These are phyloP conservation scores for Syncephalastrum monosporum DNA, from an alignment of 371 early-diverging fungal genomes.

Conservation along the genomic window DNA sequence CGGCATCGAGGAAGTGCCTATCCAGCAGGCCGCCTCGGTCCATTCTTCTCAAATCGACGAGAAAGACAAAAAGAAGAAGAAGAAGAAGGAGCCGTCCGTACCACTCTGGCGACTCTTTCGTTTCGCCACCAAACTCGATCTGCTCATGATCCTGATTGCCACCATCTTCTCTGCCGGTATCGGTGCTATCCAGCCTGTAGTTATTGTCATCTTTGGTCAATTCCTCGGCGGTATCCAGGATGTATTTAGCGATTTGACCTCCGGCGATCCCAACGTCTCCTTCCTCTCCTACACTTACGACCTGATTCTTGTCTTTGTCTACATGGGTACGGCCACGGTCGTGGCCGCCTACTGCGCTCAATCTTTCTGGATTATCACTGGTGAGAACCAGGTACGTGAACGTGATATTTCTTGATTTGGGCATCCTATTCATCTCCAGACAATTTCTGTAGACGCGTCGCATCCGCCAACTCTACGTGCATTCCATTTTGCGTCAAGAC, in stretches of 20 bases:
- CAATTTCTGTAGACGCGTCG: slow-evolving; percentile 27
- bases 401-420: no score
- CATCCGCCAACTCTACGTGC: slow-evolving; percentile 57
- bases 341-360: slow-evolving; percentile 37
- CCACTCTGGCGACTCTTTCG: slow-evolving; percentile 34
- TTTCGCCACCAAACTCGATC: slow-evolving; percentile 29
- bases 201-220: slow-evolving; percentile 45
- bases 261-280: slow-evolving; percentile 11
- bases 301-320: slow-evolving; percentile 41
- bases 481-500: slow-evolving; percentile 85
- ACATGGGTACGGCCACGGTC: slow-evolving; percentile 43
- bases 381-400: slow-evolving; percentile 15
- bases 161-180: slow-evolving; percentile 25
- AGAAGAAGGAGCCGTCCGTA: slow-evolving; percentile 37
- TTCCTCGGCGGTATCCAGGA: slow-evolving; percentile 27
- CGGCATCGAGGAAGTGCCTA: slow-evolving; percentile 4
- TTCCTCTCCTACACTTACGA: slow-evolving; percentile 15
- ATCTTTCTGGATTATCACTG: slow-evolving; percentile 42
- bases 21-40: neutral
- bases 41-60: slow-evolving; percentile 4
- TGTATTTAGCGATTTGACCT: slow-evolving; percentile 12
- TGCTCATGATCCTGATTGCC: slow-evolving; percentile 26
- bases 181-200: slow-evolving; percentile 43
- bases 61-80: slow-evolving; percentile 29
- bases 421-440: no score